A percentile compares a stretch with the other conserved stretches of the same genome.
Conservation (phyloP, 768 basidiomycete species). For the Serpula lacrymans region DNA sequence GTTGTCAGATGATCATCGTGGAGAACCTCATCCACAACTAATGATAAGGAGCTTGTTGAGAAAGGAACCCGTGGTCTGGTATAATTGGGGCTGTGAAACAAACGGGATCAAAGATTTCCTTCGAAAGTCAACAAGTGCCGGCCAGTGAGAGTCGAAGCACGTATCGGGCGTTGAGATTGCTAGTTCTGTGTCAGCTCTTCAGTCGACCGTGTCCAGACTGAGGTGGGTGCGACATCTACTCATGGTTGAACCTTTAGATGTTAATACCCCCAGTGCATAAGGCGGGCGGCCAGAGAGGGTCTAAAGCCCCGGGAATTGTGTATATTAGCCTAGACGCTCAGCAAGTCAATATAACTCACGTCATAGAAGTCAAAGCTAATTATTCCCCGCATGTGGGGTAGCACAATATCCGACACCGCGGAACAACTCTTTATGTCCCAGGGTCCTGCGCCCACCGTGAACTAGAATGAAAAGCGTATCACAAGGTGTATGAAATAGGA, state of each 20-base stretch:
- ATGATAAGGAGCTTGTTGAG: background rate
- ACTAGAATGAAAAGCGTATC: background rate
- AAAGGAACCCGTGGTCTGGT: background rate
- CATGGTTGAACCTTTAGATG: background rate
- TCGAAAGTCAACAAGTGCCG: background rate
- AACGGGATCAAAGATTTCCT: background rate
- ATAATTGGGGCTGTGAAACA: background rate
- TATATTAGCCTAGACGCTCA: no score
- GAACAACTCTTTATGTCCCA: background rate
- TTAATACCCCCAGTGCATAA: no score
- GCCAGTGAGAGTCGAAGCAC: background rate
- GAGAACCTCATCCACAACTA: background rate
- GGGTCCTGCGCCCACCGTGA: background rate
- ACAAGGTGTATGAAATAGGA: background rate
- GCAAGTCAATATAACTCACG: background rate
- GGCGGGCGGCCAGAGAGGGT: background rate
- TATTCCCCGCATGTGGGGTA: constrained; percentile 1
- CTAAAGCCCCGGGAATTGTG: no score
- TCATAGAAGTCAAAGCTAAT: background rate
- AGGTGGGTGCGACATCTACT: background rate
- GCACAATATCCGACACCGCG: background rate
- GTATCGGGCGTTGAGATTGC: background rate
- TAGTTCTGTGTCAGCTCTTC: no score
- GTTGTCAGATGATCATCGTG: constrained; percentile 16
- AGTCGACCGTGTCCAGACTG: background rate